phyloP scores from a whole-genome alignment of 2,329 filamentous ascomycete genomes.

The Phoma herbarum region DNA sequence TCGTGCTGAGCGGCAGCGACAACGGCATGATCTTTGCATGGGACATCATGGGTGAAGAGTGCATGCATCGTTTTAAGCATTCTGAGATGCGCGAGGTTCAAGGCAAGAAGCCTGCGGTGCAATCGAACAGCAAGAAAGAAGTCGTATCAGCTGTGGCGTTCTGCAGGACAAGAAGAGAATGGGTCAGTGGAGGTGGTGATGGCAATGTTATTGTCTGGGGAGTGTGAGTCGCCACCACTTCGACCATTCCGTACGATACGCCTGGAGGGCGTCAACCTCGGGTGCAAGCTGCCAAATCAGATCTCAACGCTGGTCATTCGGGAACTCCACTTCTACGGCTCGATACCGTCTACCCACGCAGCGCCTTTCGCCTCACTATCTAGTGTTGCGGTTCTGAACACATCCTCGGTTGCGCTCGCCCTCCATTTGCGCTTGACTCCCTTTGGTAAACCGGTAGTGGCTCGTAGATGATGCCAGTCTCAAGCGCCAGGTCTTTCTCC shows the following conservation, averaged over 20 bases:
- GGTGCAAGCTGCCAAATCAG: neutral
- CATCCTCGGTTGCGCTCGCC: neutral
- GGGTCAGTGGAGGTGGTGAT: conserved; percentile 61
- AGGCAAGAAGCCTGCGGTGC: conserved; percentile 42
- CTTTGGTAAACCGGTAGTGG: conserved; percentile 23
- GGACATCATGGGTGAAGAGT: conserved; percentile 80
- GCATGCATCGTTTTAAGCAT: conserved; percentile 68
- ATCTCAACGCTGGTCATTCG: neutral
- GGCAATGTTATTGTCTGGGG: conserved; percentile 53
- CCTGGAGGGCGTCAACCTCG: neutral
- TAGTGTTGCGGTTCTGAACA: neutral
- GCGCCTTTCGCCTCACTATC: neutral
- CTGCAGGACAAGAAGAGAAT: conserved; percentile 57
- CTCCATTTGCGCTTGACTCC: conserved; percentile 1
- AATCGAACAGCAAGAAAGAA: conserved; percentile 51
- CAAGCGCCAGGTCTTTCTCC: conserved; percentile 14
- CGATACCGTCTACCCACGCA: neutral
- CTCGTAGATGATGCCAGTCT: conserved; percentile 21
- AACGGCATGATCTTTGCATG: conserved; percentile 78
- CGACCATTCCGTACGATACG: neutral
- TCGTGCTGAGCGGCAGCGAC: conserved; percentile 84
- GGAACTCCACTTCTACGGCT: neutral
- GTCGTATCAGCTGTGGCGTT: conserved; percentile 60
- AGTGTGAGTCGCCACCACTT: conserved; percentile 16
- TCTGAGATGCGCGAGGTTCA: conserved; percentile 42